Percentiles rank a stretch among this genome's conserved stretches.
Conservation (phyloP, 306 rosid genomes). For the Astragalus membranaceus region DNA sequence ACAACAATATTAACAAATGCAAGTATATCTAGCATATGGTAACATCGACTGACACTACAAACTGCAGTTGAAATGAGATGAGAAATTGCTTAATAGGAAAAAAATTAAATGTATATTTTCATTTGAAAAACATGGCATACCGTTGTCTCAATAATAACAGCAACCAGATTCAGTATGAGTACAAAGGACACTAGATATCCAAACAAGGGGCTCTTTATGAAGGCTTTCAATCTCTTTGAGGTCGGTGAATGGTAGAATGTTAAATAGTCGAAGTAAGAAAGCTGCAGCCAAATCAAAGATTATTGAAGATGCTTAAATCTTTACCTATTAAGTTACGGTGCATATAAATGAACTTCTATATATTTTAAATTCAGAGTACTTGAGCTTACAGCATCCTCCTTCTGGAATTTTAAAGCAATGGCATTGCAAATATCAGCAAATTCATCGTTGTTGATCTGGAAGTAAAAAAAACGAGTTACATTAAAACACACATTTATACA, state of each 20-base stretch:
- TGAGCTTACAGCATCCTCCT: constrained; percentile 73
- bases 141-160: constrained; percentile 92
- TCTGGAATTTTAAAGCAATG: constrained; percentile 74
- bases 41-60: not conserved
- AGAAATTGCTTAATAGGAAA: not conserved
- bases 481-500: not conserved
- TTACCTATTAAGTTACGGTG: not conserved
- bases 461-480: constrained; percentile 7
- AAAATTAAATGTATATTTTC: not conserved
- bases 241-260: constrained; percentile 44
- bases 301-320: constrained; percentile 24
- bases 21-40: not conserved
- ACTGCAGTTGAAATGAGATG: not conserved
- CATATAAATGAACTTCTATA: constrained; percentile 8
- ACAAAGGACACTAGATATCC: constrained; percentile 81
- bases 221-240: constrained; percentile 64
- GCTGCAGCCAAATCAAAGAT: constrained; percentile 52
- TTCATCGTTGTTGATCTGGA: constrained; percentile 79
- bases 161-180: constrained; percentile 62
- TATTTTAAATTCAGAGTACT: constrained; percentile 2
- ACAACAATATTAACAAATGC: constrained; percentile 4
- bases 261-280: constrained; percentile 60
- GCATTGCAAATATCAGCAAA: constrained; percentile 94
- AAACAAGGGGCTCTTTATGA: constrained; percentile 63
- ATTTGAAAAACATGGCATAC: constrained; percentile 42